Evolutionary conservation across 2,329 filamentous ascomycete species (phyloP).

Genomic region (Aspergillus quadrilineatus): DNA sequence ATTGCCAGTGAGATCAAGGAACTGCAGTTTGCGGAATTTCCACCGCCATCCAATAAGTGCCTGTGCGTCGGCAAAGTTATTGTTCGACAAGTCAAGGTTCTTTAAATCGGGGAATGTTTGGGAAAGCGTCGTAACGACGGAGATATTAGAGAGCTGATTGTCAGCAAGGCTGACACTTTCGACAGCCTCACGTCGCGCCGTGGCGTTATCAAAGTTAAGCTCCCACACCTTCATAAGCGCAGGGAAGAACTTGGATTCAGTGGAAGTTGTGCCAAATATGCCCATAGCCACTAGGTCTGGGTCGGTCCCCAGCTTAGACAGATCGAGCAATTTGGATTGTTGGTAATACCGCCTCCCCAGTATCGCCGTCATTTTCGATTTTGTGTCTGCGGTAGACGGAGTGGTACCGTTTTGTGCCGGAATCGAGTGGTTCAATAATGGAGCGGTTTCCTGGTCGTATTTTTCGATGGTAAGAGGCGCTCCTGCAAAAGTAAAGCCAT

Average conservation of each 20-base stretch:
- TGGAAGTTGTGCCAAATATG: conserved; percentile 69
- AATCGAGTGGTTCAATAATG: conserved; percentile 22
- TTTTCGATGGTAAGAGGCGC: conserved; percentile 57
- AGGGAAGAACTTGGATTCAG: conserved; percentile 83
- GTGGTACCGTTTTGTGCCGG: conserved; percentile 39
- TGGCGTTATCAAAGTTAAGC: conserved; percentile 67
- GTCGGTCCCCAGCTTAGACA: conserved; percentile 75
- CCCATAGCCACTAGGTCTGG: conserved; percentile 69
- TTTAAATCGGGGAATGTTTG: conserved; percentile 80
- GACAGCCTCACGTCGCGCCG: conserved; percentile 75
- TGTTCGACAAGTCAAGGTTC: conserved; percentile 85
- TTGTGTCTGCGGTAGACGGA: conserved; percentile 58
- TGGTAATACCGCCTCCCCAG: conserved; percentile 72
- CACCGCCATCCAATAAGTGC: conserved; percentile 73
- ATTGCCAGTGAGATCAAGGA: conserved; percentile 75
- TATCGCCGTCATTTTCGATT: conserved; percentile 67
- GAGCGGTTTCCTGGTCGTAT: conserved; percentile 34
- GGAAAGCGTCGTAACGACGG: conserved; percentile 70
- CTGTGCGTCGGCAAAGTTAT: conserved; percentile 68
- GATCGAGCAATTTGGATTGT: conserved; percentile 72
- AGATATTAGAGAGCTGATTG: conserved; percentile 74
- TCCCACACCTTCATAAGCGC: conserved; percentile 87
- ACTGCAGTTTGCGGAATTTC: conserved; percentile 75
- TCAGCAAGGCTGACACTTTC: conserved; percentile 76
- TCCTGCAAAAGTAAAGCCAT: conserved; percentile 68